These are phyloP conservation scores for Medicago ruthenica DNA, from an alignment of 306 rosid species.

Conservation along the genomic window DNA sequence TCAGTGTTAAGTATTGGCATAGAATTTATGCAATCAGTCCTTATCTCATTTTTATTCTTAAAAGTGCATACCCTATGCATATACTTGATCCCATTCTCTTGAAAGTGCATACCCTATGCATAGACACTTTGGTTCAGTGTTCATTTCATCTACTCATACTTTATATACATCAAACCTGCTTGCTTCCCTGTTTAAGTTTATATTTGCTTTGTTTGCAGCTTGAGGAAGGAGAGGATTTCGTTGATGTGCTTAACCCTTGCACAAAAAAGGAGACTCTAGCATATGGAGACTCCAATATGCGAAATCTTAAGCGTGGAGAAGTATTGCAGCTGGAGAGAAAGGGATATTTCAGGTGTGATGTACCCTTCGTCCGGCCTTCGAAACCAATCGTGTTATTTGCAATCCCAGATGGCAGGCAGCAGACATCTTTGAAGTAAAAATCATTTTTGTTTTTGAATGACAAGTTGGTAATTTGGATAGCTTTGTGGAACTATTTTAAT, in stretches of 20 bases:
- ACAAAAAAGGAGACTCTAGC: constrained; percentile 81
- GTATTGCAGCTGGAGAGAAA: constrained; percentile 91
- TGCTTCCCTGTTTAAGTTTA: constrained; percentile 22
- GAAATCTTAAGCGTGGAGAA: constrained; percentile 77
- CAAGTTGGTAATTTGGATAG: constrained; percentile 23
- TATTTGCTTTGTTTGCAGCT: constrained; percentile 63
- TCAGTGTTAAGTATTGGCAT: no score
- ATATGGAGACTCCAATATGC: constrained; percentile 82
- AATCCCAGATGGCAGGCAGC: constrained; percentile 93
- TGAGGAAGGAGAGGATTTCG: constrained; percentile 86
- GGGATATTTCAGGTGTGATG: constrained; percentile 93
- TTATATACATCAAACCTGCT: background rate
- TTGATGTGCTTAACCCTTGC: constrained; percentile 77
- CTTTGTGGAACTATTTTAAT: constrained; percentile 33
- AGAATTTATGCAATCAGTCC: no score
- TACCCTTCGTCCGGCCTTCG: constrained; percentile 67
- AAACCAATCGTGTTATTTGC: constrained; percentile 74
- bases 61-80: background rate
- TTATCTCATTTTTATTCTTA: background rate
- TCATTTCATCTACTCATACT: background rate
- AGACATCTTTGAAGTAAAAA: constrained; percentile 60
- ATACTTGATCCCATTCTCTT: constrained; percentile 17
- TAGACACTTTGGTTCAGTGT: background rate
- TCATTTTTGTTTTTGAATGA: constrained; percentile 11
- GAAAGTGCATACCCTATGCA: background rate